Conservation (phyloP, 768 basidiomycete genomes). For the Trametes meyenii region DNA sequence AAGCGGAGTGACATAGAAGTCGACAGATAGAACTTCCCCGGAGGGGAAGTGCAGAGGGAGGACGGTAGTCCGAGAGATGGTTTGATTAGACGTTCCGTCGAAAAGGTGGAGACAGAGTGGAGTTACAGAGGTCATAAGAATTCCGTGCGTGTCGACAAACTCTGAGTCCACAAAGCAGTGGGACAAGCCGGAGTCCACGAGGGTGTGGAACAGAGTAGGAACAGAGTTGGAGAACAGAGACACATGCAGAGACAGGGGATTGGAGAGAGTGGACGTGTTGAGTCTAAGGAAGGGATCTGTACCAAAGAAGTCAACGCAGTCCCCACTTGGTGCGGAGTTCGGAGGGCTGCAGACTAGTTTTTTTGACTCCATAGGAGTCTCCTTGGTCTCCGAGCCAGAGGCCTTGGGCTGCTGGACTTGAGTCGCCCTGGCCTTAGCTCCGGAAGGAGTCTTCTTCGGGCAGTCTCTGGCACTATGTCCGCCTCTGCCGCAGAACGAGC, state of each 20-base stretch:
- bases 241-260: no score
- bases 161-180: slow-evolving; percentile 2
- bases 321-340: not conserved
- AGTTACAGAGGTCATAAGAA: not conserved
- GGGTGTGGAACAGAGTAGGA: not conserved
- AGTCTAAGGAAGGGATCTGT: not conserved
- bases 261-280: no score
- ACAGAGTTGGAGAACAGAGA: not conserved
- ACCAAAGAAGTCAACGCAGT: not conserved
- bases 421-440: not conserved
- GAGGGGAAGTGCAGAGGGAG: slow-evolving; percentile 7
- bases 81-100: slow-evolving; percentile 5
- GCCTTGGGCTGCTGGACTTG: not conserved
- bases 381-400: not conserved
- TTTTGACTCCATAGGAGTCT: not conserved
- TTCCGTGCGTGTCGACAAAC: not conserved
- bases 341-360: not conserved
- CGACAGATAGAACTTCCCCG: not conserved
- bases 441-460: not conserved
- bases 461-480: not conserved
- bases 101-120: slow-evolving; percentile 1
- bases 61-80: not conserved
- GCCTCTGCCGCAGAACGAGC: not conserved
- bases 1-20: slow-evolving; percentile 8
- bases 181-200: not conserved